Conservation (phyloP, 139 green algal genomes). For the Tetratostichococcus sp. region DNA sequence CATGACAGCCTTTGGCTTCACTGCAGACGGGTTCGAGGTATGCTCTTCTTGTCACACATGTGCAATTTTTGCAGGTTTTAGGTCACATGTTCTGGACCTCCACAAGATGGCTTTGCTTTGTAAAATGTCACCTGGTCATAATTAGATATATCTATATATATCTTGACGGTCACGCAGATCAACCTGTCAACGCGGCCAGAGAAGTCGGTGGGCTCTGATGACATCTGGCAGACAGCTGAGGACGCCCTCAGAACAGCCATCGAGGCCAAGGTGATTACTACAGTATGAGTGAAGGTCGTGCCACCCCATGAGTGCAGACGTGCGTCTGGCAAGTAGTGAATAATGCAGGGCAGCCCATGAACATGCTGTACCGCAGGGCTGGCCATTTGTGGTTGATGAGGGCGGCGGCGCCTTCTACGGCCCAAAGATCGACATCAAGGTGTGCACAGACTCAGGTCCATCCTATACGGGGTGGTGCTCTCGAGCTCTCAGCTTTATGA, state of each 20-base stretch:
- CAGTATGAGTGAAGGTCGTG: no score
- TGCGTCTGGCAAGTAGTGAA: no score
- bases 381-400: constrained; percentile 62
- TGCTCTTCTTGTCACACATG: no score
- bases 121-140: no score
- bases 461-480: no score
- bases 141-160: neutral
- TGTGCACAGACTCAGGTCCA: no score
- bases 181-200: constrained; percentile 90
- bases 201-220: constrained; percentile 86
- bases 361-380: constrained; percentile 26
- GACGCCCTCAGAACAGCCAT: constrained; percentile 75
- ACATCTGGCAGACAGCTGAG: constrained; percentile 85
- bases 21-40: constrained; percentile 72
- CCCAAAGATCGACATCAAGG: constrained; percentile 98
- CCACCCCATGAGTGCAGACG: no score
- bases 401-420: constrained; percentile 98
- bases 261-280: constrained; percentile 62
- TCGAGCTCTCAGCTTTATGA: no score
- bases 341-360: no score
- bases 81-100: no score
- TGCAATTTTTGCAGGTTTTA: no score
- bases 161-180: constrained; percentile 16
- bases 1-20: constrained; percentile 90
- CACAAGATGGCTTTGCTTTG: no score